Evolutionary conservation across 2,329 filamentous ascomycete genomes (phyloP), one percentile per base, ranked within the genome.

Genomic region (Allantophomopsis cytisporea): DNA sequence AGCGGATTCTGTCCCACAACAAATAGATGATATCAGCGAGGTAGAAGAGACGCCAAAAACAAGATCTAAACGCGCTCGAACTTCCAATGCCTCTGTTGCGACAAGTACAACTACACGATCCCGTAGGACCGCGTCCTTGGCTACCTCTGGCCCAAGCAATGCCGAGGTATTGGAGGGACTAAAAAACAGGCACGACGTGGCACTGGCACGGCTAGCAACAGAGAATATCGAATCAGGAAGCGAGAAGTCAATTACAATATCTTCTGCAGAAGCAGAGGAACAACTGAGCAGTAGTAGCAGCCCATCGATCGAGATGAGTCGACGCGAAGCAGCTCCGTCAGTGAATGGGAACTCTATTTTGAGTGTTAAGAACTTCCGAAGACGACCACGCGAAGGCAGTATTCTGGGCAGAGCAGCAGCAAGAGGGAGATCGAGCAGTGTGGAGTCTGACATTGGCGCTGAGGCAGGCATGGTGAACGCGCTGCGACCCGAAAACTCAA

Each of bases 331-430:
- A 20, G 43, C 34, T 7, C 49, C 48, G 36, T 44, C 49, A 11
- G 47, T 39, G 4, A 23, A 49, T 12, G 52, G 49, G n/a, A 49
- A 62, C 47, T 62, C 60, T 5, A 52, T 55, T 4, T 53, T 63
- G 46, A 76, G 69, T 36, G 47, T 53, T 41, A 72, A 71, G 16
- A 58, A 65, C 4, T 80, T 80, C 54, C 68, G 63, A 52, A 62
- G 74, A 39, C 64, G 75, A 33, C 61, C 64, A n/a, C 64, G 75
- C 34, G 72, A 80, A 41, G 44, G 45, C 20, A 55, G 51, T 37
- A 54, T 53, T 39, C 43, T 53, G 17, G 52, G 52, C 13, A 47
- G 43, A 14, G 40, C 44, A 23, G 30, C 40, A 39, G 42, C 35
- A 31, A 35, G 40, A 36, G 37, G 21, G 20, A 36, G 36, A 36